Evolutionary conservation across 2,329 filamentous ascomycete species (phyloP), one percentile per base, ranked within the genome.

Genomic region (Trichocomaceae sp.): DNA sequence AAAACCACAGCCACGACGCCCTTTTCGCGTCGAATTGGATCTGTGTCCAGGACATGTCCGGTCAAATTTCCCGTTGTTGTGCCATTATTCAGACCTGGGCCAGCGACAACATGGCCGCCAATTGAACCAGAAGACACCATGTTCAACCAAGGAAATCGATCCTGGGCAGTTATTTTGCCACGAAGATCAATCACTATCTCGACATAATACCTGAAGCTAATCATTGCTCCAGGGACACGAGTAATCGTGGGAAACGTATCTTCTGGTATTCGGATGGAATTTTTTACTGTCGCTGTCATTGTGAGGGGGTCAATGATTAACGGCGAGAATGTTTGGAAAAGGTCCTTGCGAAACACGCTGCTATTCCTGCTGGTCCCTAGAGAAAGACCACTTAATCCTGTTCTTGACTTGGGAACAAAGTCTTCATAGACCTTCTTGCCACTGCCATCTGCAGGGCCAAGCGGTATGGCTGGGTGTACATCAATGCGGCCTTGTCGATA

Each of bases 171-270:
- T 41, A 96, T 75, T 67, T 90, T 93, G 37, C 92, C 92, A 47
- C 93, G 91, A 0, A 97, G 79, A 66, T 99, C 93, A 20, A 96
- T 83, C 26, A 97, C 85, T 2, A 96, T 88, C 70, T 99, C 93
- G 19, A 96, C 81, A 61, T 91, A 88, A 66, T 99, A 97, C 62
- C 86, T 89, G 75, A 99, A 97, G 63, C 86, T 90, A 60, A 99
- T 93, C 85, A 97, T 93, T 33, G 88, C 86, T 3, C 92, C 90
- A 0, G 93, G 93, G 0, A 96, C 90, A 53, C 85, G 86, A 26
- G 84, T 84, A 59, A 97, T 97, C 2, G 91, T 96, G 0, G 93
- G 92, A 62, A 97, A 97, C 0, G 85, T 84, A 64, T 96, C 89
- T 59, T 95, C 90, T 0, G 93, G 93, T 2, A 97, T 83, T 61